Conservation (phyloP, 495 filamentous ascomycete species). For the Jackrogersella multiformis region DNA sequence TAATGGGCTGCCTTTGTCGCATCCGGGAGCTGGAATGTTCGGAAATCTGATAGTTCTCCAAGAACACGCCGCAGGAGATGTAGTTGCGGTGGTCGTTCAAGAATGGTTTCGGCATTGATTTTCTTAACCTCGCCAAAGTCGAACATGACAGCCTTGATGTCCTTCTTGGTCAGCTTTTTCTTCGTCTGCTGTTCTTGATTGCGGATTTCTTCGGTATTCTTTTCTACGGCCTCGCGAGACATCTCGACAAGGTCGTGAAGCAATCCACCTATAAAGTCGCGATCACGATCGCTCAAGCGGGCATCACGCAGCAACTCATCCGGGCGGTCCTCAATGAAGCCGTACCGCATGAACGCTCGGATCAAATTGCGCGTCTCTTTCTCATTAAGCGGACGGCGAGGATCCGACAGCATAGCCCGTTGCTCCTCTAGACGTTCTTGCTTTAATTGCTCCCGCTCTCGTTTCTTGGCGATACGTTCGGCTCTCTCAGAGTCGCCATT, state of each 20-base stretch:
- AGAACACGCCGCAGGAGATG: slow-evolving; percentile 80
- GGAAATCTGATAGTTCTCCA: slow-evolving; percentile 67
- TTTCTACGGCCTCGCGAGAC: slow-evolving; percentile 74
- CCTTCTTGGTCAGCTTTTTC: slow-evolving; percentile 88
- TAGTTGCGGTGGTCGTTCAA: slow-evolving; percentile 89
- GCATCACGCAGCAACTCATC: slow-evolving; percentile 88
- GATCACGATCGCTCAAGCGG: slow-evolving; percentile 80
- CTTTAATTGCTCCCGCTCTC: slow-evolving; percentile 78
- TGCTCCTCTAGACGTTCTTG: slow-evolving; percentile 67
- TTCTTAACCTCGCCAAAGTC: slow-evolving; percentile 91
- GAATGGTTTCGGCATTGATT: slow-evolving; percentile 91
- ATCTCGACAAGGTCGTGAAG: slow-evolving; percentile 59
- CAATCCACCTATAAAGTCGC: slow-evolving; percentile 74
- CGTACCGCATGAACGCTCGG: slow-evolving; percentile 84
- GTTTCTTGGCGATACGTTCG: slow-evolving; percentile 91
- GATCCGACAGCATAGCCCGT: slow-evolving; percentile 71
- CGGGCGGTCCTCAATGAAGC: slow-evolving; percentile 83
- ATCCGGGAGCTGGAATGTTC: slow-evolving; percentile 86
- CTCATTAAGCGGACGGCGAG: slow-evolving; percentile 83
- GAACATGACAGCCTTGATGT: slow-evolving; percentile 94
- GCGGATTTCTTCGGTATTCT: slow-evolving; percentile 72
- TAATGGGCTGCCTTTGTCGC: slow-evolving; percentile 89
- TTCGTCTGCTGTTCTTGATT: slow-evolving; percentile 76
- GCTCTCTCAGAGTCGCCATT: slow-evolving; percentile 78
- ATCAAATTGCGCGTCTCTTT: slow-evolving; percentile 94